A percentile compares a stretch with the other conserved stretches of the same genome.
Evolutionary conservation across 1,139 yeast genomes (phyloP).

Genomic region (Zygosaccharomyces pseudobailii): DNA sequence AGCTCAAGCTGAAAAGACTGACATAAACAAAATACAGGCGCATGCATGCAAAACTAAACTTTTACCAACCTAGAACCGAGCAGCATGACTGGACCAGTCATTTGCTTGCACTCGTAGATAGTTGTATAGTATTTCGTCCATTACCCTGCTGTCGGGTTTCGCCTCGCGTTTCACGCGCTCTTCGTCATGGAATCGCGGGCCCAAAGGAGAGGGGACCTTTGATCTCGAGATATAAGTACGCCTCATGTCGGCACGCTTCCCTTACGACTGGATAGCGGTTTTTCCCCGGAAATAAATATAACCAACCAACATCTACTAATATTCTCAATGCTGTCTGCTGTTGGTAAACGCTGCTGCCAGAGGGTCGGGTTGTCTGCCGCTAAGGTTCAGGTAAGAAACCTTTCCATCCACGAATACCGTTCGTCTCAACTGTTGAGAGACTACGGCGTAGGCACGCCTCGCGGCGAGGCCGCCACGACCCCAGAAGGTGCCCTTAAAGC

Average conservation of each 20-base stretch:
- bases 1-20: too few species aligned
- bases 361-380: slow-evolving; percentile 2
- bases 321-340: slow-evolving; percentile 14
- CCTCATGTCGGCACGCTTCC: not conserved
- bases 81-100: too few species aligned
- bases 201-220: slow-evolving; percentile 1
- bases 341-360: slow-evolving; percentile 10
- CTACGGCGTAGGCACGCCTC: slow-evolving; percentile 89
- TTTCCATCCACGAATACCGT: slow-evolving; percentile 93
- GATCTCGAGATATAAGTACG: slow-evolving; percentile 4
- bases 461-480: slow-evolving; percentile 86
- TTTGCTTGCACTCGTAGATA: too few species aligned
- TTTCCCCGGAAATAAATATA: not conserved
- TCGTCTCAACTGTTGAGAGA: slow-evolving; percentile 78
- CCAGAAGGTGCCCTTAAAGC: slow-evolving; percentile 82
- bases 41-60: too few species aligned
- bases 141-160: slow-evolving; percentile 2
- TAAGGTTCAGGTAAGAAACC: slow-evolving; percentile 44
- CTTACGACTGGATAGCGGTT: not conserved
- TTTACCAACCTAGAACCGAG: too few species aligned
- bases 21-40: too few species aligned
- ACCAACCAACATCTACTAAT: not conserved
- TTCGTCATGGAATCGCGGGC: slow-evolving; percentile 2
- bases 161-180: slow-evolving; percentile 2
- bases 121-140: not conserved